Percentiles rank a stretch among this genome's conserved stretches.
Evolutionary conservation across 2,329 filamentous ascomycete genomes (phyloP).

Genomic region (Cercospora canescens): DNA sequence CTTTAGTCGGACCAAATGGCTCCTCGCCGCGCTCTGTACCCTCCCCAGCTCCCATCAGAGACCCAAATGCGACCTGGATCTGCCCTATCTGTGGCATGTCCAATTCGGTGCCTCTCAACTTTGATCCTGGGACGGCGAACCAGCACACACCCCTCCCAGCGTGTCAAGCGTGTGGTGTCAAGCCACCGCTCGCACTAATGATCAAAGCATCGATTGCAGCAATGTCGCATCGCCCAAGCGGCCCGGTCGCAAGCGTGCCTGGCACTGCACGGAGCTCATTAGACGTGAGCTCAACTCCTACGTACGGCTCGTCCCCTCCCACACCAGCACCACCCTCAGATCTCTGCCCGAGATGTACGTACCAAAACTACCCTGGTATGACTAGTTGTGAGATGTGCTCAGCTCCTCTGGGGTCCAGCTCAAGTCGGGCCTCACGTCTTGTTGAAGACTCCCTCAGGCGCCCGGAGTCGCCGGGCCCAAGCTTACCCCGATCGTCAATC

Average conservation of each 20-base stretch:
- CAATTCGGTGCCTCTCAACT: conserved; percentile 89
- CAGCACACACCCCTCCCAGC: conserved; percentile 78
- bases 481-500: conserved; percentile 49
- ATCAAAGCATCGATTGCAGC: conserved; percentile 84
- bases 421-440: conserved; percentile 41
- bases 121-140: conserved; percentile 80
- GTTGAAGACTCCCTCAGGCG: conserved; percentile 41
- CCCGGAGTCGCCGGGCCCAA: conserved; percentile 76
- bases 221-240: conserved; percentile 57
- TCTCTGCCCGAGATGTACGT: conserved; percentile 83
- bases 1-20: conserved; percentile 45
- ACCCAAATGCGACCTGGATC: conserved; percentile 76
- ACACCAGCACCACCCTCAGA: not conserved
- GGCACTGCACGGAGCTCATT: conserved; percentile 2
- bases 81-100: conserved; percentile 96
- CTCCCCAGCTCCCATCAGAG: conserved; percentile 48
- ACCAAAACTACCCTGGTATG: conserved; percentile 87
- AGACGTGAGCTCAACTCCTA: conserved; percentile 1
- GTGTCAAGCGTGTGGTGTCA: conserved; percentile 91
- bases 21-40: conserved; percentile 53
- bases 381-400: conserved; percentile 89
- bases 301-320: not conserved
- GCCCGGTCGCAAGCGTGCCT: conserved; percentile 6
- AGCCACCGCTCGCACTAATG: conserved; percentile 77
- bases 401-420: conserved; percentile 61